These are phyloP conservation scores for Chlorella vulgaris DNA, from an alignment of 139 green algal species.

Conservation along the genomic window DNA sequence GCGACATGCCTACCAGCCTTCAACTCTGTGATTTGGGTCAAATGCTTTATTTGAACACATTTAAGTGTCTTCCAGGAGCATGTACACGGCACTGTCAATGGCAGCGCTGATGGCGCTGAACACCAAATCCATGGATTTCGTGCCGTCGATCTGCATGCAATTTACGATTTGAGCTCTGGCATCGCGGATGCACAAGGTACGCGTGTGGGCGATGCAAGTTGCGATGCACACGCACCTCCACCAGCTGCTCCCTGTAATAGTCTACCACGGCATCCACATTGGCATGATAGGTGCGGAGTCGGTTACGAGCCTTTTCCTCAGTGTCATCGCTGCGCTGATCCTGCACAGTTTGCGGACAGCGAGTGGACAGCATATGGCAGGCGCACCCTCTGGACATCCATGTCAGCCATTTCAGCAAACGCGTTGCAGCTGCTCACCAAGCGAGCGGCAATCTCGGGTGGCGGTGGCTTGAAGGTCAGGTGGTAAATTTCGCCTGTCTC, in stretches of 20 bases:
- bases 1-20: too few species aligned
- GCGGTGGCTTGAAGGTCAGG: constrained; percentile 89
- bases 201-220: background rate
- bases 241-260: constrained; percentile 73
- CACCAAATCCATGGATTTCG: constrained; percentile 75
- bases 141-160: constrained; percentile 73
- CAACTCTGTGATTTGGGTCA: too few species aligned
- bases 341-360: background rate
- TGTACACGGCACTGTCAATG: constrained; percentile 50
- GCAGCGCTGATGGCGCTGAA: constrained; percentile 64
- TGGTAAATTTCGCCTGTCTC: constrained; percentile 94
- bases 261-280: constrained; percentile 83
- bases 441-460: constrained; percentile 69
- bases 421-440: too few species aligned
- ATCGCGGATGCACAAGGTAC: too few species aligned
- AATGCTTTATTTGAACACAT: too few species aligned
- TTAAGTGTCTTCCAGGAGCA: too few species aligned
- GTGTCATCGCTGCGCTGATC: constrained; percentile 92
- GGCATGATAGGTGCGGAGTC: constrained; percentile 76
- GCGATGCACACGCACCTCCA: background rate
- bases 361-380: background rate
- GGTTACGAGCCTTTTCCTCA: constrained; percentile 84
- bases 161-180: background rate
- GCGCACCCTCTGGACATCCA: background rate
- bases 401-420: too few species aligned